Evolutionary conservation across 1,139 yeast species (phyloP), one percentile per base, ranked within the genome.

Genomic region (Geotrichum bryndzae): DNA sequence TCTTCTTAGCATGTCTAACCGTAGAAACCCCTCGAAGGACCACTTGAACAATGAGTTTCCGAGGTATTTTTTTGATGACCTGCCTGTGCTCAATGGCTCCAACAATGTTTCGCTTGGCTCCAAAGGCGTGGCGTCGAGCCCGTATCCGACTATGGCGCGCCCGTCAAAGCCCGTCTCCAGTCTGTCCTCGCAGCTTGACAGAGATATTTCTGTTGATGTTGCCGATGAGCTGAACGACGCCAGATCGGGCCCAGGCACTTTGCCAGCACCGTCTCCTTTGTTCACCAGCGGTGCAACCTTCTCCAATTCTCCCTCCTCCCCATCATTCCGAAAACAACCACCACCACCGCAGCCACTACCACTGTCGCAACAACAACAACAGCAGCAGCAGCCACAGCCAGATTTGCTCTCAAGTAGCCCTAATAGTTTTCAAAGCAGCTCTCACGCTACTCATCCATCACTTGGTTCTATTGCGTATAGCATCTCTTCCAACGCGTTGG

Each of bases 81-180:
- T 76, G 35, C 78, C 72, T 11, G 60, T 67, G 13, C 58, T 67
- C 10, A 29, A 51, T 10, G 54, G 61, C 31, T 53, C 63, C 54
- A 57, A 51, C 35, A 58, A 56, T 23, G 65, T 52, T 25, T 31
- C 53, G n/a, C 45, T 57, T 53, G 59, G 61, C 22, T 29, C 57
- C 48, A 35, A 66, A 63, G 22, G 57, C 18, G 31, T 56, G 3
- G 45, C 57, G 8, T 70, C 66, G 38, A 68, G 64, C 57, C 79
- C 79, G 1, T 76, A 76, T 62, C 72, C 79, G 1, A 62, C 71
- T 0, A 68, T 70, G 71, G 72, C 70, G 18, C 61, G 63, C 27
- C 70, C 72, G 6, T 53, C 64, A 29, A 58, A 63, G 38, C 58
- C 65, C 53, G 29, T 57, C 51, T 59, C 66, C 41, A 55, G 55